These are phyloP conservation scores for Dendrobium catenatum DNA, from an alignment of 106 monocot species.

Conservation along the genomic window DNA sequence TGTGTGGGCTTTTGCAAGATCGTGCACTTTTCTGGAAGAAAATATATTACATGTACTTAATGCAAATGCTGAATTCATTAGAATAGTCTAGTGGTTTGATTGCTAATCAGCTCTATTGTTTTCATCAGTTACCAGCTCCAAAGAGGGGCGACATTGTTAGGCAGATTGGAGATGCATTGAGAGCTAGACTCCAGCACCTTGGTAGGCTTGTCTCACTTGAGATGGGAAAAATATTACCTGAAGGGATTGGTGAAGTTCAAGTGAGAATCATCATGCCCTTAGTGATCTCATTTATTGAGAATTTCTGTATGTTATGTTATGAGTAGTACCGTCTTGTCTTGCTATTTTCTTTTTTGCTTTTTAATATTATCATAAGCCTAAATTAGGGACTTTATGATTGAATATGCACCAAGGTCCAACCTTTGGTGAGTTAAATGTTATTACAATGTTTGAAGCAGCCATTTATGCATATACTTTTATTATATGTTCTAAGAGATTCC, in stretches of 20 bases:
- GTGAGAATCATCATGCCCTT: conserved; percentile 24
- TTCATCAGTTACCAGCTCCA: conserved; percentile 75
- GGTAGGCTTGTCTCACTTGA: conserved; percentile 93
- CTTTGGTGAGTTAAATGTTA: not conserved
- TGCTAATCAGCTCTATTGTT: not conserved
- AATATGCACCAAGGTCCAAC: not conserved
- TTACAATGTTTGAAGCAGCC: not conserved
- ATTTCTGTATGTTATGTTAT: not conserved
- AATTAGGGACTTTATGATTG: not conserved
- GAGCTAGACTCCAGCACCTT: conserved; percentile 74
- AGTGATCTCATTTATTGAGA: not conserved
- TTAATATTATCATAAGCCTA: not conserved
- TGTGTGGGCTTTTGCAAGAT: not conserved
- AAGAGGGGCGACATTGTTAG: conserved; percentile 96
- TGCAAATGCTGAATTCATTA: not conserved
- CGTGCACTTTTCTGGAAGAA: not conserved
- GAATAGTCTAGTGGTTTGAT: not conserved
- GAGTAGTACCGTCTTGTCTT: not conserved
- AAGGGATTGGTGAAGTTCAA: conserved; percentile 98
- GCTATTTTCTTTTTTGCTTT: not conserved
- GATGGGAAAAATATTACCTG: conserved; percentile 97
- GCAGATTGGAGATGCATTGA: conserved; percentile 93
- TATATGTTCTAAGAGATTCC: not conserved
- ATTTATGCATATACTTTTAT: not conserved
- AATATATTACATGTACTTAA: not conserved